These are phyloP conservation scores for Helotiales sp. DNA, from an alignment of 2,329 filamentous ascomycete species.

Conservation along the genomic window DNA sequence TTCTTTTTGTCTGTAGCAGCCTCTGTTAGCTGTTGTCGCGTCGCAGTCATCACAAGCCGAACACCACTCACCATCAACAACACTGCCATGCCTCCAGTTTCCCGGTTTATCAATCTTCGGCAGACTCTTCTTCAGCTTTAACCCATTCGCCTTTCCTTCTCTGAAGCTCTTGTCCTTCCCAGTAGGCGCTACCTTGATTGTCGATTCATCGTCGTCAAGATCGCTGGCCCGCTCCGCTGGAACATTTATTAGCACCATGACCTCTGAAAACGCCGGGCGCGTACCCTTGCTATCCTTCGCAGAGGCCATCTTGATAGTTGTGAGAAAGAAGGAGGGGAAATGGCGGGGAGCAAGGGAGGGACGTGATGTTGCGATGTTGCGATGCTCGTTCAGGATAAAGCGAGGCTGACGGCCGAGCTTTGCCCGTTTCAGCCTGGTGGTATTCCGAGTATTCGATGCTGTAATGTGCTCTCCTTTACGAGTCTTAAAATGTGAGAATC, in stretches of 20 bases:
- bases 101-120: conserved; percentile 67
- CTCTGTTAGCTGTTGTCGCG: conserved; percentile 4
- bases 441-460: too few species aligned
- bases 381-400: neutral
- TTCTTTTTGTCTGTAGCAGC: conserved; percentile 56
- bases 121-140: conserved; percentile 63
- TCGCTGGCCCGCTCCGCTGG: conserved; percentile 28
- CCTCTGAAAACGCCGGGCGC: neutral
- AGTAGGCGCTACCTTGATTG: conserved; percentile 61
- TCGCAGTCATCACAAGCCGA: neutral
- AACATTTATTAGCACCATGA: conserved; percentile 1
- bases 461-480: too few species aligned
- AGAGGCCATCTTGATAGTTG: conserved; percentile 9
- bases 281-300: conserved; percentile 14
- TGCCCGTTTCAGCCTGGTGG: conserved; percentile 8
- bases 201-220: conserved; percentile 51
- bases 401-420: conserved; percentile 5
- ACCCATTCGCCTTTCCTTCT: conserved; percentile 45
- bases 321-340: conserved; percentile 1
- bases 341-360: conserved; percentile 4
- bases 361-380: neutral
- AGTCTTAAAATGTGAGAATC: too few species aligned
- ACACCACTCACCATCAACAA: conserved; percentile 57
- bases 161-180: neutral
- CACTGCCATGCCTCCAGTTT: conserved; percentile 69